phyloP scores from a whole-genome alignment of 1,284 basidiomycete species.

The Fomitopsis betulina region DNA sequence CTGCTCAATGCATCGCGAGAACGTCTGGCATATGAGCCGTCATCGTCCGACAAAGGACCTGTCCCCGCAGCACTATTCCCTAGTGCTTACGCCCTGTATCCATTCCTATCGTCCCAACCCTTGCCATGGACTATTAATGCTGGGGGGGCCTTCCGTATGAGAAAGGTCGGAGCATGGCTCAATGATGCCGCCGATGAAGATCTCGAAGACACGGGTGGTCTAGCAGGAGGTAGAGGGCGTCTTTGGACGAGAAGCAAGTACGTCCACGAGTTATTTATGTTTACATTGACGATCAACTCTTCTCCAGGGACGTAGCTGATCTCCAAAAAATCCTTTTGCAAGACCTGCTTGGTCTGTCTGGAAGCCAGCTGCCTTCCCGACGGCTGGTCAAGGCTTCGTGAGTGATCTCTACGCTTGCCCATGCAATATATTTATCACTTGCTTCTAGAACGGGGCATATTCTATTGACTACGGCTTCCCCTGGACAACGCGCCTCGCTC shows the following conservation, averaged over 20 bases:
- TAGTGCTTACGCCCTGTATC: constrained; percentile 54
- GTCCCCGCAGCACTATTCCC: constrained; percentile 20
- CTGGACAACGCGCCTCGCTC: constrained; percentile 33
- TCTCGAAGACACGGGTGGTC: constrained; percentile 32
- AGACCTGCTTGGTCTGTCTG: constrained; percentile 1
- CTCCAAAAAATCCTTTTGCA: constrained; percentile 14
- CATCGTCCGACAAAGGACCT: constrained; percentile 17
- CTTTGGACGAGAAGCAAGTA: constrained; percentile 32
- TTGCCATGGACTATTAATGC: constrained; percentile 44
- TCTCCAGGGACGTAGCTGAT: constrained; percentile 12
- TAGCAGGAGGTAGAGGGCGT: constrained; percentile 29
- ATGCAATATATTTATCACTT: not conserved
- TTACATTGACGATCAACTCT: not conserved
- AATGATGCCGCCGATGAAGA: constrained; percentile 30
- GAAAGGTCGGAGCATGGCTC: constrained; percentile 59
- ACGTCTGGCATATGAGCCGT: constrained; percentile 35
- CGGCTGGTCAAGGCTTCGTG: constrained; percentile 44
- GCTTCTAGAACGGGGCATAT: constrained; percentile 51
- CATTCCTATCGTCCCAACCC: constrained; percentile 48
- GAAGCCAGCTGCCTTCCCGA: not conserved
- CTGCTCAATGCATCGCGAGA: constrained; percentile 19
- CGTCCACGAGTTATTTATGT: constrained; percentile 13
- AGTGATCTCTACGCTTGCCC: constrained; percentile 15
- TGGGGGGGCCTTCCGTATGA: constrained; percentile 49
- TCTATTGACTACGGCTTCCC: constrained; percentile 38